Percentiles rank a stretch among this genome's conserved stretches.
These are phyloP conservation scores for Bacidia rubella DNA, from an alignment of 495 filamentous ascomycete species.

Conservation along the genomic window DNA sequence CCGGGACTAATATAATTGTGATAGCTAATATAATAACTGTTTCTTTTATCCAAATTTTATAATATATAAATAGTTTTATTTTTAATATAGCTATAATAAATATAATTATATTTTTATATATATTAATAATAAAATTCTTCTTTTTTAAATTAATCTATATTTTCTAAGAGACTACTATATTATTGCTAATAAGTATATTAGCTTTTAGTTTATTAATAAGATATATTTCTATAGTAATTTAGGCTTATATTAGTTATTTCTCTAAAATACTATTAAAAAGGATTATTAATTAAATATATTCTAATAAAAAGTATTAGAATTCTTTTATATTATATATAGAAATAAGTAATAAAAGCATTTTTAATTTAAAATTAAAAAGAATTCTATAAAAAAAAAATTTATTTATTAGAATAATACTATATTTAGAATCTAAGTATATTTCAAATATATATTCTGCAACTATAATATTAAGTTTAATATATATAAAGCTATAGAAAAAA, in stretches of 20 bases:
- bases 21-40: not conserved
- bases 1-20: not conserved
- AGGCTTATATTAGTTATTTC: not conserved
- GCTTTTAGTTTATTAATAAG: not conserved
- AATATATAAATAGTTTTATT: not conserved
- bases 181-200: not conserved
- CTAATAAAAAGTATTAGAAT: no score
- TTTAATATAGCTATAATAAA: not conserved
- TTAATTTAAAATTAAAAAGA: not conserved
- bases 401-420: constrained; percentile 8
- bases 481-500: not conserved
- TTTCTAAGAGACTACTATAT: not conserved
- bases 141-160: not conserved
- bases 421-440: not conserved
- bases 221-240: not conserved
- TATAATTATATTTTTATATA: constrained; percentile 1
- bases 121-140: not conserved
- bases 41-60: not conserved
- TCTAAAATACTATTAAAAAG: not conserved
- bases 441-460: not conserved
- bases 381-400: not conserved
- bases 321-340: not conserved
- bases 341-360: not conserved
- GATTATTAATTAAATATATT: not conserved
- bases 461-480: not conserved